Evolutionary conservation across 2,329 filamentous ascomycete species (phyloP).

Genomic region (Fusarium humuli): DNA sequence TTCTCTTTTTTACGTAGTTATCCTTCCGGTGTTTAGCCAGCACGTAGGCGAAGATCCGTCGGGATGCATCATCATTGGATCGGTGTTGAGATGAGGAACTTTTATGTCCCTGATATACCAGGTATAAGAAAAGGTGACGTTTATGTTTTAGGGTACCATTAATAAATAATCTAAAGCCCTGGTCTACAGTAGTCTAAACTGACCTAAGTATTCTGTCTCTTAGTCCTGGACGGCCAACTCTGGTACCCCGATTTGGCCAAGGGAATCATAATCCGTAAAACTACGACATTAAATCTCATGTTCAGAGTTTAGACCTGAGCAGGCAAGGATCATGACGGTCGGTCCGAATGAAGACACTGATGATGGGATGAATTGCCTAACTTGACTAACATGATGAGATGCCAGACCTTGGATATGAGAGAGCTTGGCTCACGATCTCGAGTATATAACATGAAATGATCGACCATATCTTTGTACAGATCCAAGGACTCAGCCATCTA

Average conservation of each 20-base stretch:
- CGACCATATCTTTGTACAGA: neutral
- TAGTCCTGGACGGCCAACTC: neutral
- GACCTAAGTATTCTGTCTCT: neutral
- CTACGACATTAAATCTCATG: neutral
- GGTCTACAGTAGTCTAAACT: neutral
- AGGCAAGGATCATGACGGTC: conserved; percentile 14
- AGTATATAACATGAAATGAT: conserved; percentile 17
- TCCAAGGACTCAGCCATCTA: neutral
- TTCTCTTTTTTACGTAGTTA: neutral
- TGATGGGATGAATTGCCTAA: conserved; percentile 6
- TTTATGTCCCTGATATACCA: neutral
- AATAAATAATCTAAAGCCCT: neutral
- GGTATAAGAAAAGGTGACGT: neutral
- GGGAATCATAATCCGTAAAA: neutral
- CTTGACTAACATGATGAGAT: conserved; percentile 12
- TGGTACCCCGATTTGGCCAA: neutral
- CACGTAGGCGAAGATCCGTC: neutral
- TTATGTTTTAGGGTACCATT: neutral
- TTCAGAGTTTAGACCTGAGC: conserved; percentile 1
- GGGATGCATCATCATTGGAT: conserved; percentile 9
- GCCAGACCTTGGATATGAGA: neutral
- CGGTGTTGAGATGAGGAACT: neutral
- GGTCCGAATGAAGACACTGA: conserved; percentile 26
- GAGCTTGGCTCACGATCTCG: neutral
- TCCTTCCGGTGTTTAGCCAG: neutral